Base-by-base conservation (phyloP, 2,329 filamentous ascomycete genomes). In the Nemania bipapillata region DNA sequence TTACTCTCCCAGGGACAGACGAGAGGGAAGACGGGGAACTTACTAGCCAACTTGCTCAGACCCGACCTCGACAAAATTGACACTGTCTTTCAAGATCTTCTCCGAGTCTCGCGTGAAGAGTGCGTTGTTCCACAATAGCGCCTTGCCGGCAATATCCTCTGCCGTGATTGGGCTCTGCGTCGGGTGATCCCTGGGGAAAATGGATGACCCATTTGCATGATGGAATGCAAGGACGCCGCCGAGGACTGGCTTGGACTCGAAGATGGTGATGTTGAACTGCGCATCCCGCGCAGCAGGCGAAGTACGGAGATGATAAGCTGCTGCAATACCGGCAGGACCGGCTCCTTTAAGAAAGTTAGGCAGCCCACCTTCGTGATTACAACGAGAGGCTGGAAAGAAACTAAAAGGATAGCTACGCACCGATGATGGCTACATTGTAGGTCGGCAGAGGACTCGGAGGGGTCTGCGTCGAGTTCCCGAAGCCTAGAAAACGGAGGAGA, bases 301-400 rank as follows among this genome's bases (percentile, higher is more conserved):
- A 28, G 9, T 54, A 12, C 53, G 65, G 17, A 76, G 62, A n/a
- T 76, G 69, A 20, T 72, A 69, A 5, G 73, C 72, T 22, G 73
- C 75, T 53, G 70, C 74, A 61, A 76, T 73, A 11, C 75, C 75
- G 1, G 73, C 74, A 20, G 75, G 74, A 7, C 75, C 75, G 22
- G 73, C 73, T n/a, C 75, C 75, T 76, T 56, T 6, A 24, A 4
- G 5, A 20, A 28, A 61, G 30, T 65, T 42, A 50, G 22, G 35
- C n/a, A 45, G 22, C n/a, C 7, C 7, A 32, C 60, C 64, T 2
- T 24, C n/a, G n/a, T n/a, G n/a, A 28, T 8, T 8, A 30, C 17
- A 22, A 28, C 4, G 20, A n/a, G 12, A 22, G n/a, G n/a, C n/a
- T n/a, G n/a, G 15, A 50, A 35, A 12, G 60, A 54, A 26, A 8